Percentiles rank a stretch among this genome's conserved stretches.
These are phyloP conservation scores for Musa balbisiana DNA, from an alignment of 202 grass and related monocot genomes.

Conservation along the genomic window DNA sequence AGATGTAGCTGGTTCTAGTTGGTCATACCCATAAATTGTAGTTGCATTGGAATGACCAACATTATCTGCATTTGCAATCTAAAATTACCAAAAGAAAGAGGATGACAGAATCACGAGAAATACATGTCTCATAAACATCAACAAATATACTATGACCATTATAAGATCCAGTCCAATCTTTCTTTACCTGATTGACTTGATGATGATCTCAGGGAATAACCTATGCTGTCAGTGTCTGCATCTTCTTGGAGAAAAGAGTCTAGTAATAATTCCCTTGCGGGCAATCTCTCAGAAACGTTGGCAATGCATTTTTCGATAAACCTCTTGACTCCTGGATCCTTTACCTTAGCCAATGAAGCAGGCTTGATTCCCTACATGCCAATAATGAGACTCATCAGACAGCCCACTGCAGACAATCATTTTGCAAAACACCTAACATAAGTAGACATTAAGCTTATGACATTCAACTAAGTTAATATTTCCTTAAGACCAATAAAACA, in stretches of 20 bases:
- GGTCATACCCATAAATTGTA: constrained; percentile 25
- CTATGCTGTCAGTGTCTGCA: constrained; percentile 42
- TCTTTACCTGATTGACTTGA: constrained; percentile 36
- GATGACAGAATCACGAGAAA: constrained; percentile 9
- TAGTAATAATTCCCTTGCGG: constrained; percentile 49
- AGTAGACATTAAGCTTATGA: neutral
- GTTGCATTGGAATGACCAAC: constrained; percentile 25
- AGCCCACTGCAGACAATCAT: neutral
- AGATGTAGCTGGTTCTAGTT: constrained; percentile 17
- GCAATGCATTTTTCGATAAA: constrained; percentile 79
- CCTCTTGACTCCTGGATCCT: constrained; percentile 47
- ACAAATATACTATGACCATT: neutral
- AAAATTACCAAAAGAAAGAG: constrained; percentile 29
- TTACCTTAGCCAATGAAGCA: constrained; percentile 53
- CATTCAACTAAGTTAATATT: neutral
- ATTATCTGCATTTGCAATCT: constrained; percentile 35
- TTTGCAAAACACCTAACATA: neutral
- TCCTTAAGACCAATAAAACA: neutral
- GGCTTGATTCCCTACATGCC: constrained; percentile 49
- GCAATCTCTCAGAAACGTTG: constrained; percentile 49
- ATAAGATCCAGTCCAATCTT: neutral
- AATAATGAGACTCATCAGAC: constrained; percentile 2
- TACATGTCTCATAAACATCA: neutral
- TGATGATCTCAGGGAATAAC: constrained; percentile 31
- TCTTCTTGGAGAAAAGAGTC: constrained; percentile 70